Conservation (phyloP, 208 protist species). For the Acanthamoeba triangularis region DNA sequence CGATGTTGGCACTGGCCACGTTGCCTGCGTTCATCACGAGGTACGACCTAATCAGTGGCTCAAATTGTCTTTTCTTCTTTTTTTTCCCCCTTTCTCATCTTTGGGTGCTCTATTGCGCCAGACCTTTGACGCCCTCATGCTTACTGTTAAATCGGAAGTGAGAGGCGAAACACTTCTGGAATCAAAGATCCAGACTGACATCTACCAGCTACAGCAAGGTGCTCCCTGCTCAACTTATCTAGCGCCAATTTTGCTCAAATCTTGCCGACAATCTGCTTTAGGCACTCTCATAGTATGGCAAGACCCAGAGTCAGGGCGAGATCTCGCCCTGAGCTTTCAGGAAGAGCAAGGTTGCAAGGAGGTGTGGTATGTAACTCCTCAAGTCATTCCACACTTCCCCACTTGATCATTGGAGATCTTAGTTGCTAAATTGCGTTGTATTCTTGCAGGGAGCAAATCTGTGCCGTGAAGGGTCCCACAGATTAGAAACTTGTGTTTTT, state of each 20-base stretch:
- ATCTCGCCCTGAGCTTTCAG: conserved; percentile 89
- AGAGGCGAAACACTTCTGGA: conserved; percentile 79
- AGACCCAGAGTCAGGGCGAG: conserved; percentile 83
- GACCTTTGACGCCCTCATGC: conserved; percentile 73
- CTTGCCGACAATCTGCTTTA: neutral
- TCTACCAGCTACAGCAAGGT: conserved; percentile 90
- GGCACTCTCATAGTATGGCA: conserved; percentile 89
- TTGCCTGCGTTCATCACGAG: conserved; percentile 74
- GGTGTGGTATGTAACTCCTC: conserved; percentile 75
- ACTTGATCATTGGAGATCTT: neutral
- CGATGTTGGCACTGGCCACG: conserved; percentile 90
- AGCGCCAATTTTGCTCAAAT: neutral
- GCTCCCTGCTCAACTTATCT: neutral
- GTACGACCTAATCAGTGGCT: conserved; percentile 18
- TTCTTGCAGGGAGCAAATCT: conserved; percentile 56
- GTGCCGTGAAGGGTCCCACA: conserved; percentile 37
- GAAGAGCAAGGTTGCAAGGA: conserved; percentile 85
- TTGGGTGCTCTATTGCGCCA: neutral
- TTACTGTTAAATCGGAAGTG: conserved; percentile 87
- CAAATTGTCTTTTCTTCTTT: neutral
- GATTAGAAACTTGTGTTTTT: no score
- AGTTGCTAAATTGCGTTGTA: neutral
- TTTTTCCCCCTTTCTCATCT: neutral
- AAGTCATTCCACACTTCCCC: no score
- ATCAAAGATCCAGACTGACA: conserved; percentile 81